phyloP scores from a whole-genome alignment of 805 yeast species.

The Komagataella mondaviorum region DNA sequence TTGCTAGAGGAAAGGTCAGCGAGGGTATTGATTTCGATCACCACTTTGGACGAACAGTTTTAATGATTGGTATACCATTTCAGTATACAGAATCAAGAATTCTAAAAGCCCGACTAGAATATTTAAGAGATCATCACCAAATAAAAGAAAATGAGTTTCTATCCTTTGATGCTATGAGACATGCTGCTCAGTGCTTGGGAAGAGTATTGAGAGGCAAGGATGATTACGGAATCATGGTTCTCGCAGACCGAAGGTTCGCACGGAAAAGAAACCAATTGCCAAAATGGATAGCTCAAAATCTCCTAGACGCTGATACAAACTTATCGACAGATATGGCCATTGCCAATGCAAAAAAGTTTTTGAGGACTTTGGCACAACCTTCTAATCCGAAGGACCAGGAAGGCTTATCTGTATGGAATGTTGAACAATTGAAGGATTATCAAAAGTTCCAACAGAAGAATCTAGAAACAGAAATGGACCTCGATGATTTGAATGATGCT shows the following conservation, averaged over 20 bases:
- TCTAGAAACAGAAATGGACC: slow-evolving; percentile 12
- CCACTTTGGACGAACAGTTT: slow-evolving; percentile 92
- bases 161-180: slow-evolving; percentile 98
- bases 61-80: slow-evolving; percentile 98
- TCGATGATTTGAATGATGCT: slow-evolving; percentile 2
- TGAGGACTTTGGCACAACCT: slow-evolving; percentile 92
- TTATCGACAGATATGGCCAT: slow-evolving; percentile 96
- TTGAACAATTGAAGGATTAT: slow-evolving; percentile 45
- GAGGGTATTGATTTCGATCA: slow-evolving; percentile 99
- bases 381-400: slow-evolving; percentile 80
- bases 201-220: slow-evolving; percentile 96
- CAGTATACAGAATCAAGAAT: slow-evolving; percentile 97
- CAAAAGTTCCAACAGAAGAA: slow-evolving; percentile 36
- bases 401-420: slow-evolving; percentile 88
- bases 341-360: slow-evolving; percentile 84
- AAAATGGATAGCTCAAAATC: slow-evolving; percentile 92
- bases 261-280: slow-evolving; percentile 83
- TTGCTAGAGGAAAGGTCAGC: slow-evolving; percentile 97
- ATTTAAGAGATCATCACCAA: slow-evolving; percentile 82
- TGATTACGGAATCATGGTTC: slow-evolving; percentile 96
- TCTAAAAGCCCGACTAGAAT: slow-evolving; percentile 87
- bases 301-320: slow-evolving; percentile 82
- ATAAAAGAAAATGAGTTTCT: slow-evolving; percentile 89
- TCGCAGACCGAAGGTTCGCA: slow-evolving; percentile 89
- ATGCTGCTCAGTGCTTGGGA: slow-evolving; percentile 97